Evolutionary conservation across 2,329 filamentous ascomycete genomes (phyloP).

Genomic region (Penicillium sp.): DNA sequence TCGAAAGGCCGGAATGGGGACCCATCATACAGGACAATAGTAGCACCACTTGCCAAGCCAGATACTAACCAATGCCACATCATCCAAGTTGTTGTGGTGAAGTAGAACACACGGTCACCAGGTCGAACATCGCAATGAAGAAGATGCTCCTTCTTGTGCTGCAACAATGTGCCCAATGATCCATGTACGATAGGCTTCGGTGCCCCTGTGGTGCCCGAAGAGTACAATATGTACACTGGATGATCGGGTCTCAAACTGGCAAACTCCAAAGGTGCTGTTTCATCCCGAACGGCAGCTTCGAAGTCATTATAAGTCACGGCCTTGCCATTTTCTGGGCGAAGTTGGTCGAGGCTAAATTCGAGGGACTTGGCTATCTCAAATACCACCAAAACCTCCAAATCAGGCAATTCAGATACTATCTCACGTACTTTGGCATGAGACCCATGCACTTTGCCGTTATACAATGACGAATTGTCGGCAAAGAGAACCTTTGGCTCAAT

Average conservation of each 20-base stretch:
- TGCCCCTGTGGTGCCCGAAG: slow-evolving; percentile 80
- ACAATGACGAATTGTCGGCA: slow-evolving; percentile 82
- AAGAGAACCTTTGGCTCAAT: slow-evolving; percentile 82
- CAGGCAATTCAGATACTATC: slow-evolving; percentile 67
- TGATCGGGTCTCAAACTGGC: slow-evolving; percentile 79
- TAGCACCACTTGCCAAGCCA: slow-evolving; percentile 77
- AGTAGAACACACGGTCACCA: slow-evolving; percentile 80
- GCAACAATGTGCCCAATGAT: slow-evolving; percentile 82
- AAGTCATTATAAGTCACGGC: slow-evolving; percentile 48
- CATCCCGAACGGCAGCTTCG: slow-evolving; percentile 43
- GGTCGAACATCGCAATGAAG: slow-evolving; percentile 80
- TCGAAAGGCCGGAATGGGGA: slow-evolving; percentile 77
- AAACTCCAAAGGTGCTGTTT: slow-evolving; percentile 58
- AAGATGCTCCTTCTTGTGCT: slow-evolving; percentile 95
- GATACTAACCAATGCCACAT: slow-evolving; percentile 99
- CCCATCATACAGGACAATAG: slow-evolving; percentile 86
- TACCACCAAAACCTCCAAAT: slow-evolving; percentile 70
- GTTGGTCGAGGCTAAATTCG: slow-evolving; percentile 35
- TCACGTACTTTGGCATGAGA: slow-evolving; percentile 76
- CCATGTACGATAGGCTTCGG: slow-evolving; percentile 97
- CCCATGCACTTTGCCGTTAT: slow-evolving; percentile 89
- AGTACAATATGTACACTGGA: slow-evolving; percentile 92
- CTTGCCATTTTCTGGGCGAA: slow-evolving; percentile 39
- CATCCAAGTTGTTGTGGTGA: slow-evolving; percentile 97
- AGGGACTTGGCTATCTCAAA: slow-evolving; percentile 63